phyloP scores from a whole-genome alignment of 73 alveolate species.

The Tetrahymena malaccensis region DNA sequence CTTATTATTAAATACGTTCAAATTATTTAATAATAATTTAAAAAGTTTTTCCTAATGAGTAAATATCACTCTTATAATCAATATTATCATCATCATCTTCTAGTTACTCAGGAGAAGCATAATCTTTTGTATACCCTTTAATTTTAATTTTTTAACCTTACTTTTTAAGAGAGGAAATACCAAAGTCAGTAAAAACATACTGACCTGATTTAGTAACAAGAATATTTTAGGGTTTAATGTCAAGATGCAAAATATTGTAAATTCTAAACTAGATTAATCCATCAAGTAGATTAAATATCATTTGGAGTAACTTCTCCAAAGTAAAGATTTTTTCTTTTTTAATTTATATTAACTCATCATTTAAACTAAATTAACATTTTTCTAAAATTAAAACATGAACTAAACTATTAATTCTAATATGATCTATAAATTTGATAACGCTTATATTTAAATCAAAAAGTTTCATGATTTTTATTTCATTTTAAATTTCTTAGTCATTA shows the following conservation, averaged over 20 bases:
- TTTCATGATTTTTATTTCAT: neutral
- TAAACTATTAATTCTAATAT: too few relatives aligned
- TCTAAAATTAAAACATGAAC: neutral
- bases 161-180: neutral
- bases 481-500: neutral
- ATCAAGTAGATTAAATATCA: too few relatives aligned
- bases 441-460: neutral
- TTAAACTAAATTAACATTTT: neutral
- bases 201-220: too few relatives aligned
- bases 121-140: neutral
- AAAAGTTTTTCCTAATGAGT: neutral
- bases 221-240: too few relatives aligned
- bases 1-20: too few relatives aligned
- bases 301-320: neutral
- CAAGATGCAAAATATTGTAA: too few relatives aligned
- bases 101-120: neutral
- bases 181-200: neutral
- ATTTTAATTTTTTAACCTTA: too few relatives aligned
- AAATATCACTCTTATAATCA: neutral
- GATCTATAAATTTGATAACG: neutral
- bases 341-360: neutral
- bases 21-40: too few relatives aligned
- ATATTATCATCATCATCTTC: neutral
- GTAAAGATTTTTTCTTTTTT: neutral
- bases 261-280: neutral